phyloP scores from a whole-genome alignment of 1,284 basidiomycete species.

The Thelephora terrestris region DNA sequence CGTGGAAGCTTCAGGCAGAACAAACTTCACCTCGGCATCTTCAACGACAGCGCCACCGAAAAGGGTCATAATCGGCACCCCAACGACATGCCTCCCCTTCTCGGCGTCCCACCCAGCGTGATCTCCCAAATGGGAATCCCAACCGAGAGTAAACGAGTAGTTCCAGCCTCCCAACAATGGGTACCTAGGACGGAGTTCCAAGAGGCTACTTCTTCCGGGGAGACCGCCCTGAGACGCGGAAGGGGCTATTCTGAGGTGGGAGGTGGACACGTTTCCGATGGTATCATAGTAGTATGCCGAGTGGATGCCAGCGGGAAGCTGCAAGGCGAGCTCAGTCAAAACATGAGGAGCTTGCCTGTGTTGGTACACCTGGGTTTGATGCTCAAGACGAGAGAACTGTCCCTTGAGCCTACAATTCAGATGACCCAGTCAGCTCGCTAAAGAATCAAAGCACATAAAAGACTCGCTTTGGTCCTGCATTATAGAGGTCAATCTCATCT shows the following conservation, averaged over 20 bases:
- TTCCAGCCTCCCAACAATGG: constrained; percentile 97
- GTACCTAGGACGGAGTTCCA: constrained; percentile 86
- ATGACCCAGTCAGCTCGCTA: background rate
- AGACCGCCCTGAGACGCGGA: constrained; percentile 47
- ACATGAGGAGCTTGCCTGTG: constrained; percentile 59
- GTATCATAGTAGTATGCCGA: constrained; percentile 84
- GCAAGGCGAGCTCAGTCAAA: constrained; percentile 58
- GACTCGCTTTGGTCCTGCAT: constrained; percentile 71
- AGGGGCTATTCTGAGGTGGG: constrained; percentile 63
- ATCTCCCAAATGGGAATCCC: constrained; percentile 77
- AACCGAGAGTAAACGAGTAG: constrained; percentile 91
- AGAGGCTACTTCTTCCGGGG: constrained; percentile 43
- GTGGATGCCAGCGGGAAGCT: constrained; percentile 74
- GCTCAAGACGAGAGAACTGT: constrained; percentile 87
- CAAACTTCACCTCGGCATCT: constrained; percentile 69
- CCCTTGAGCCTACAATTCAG: constrained; percentile 68
- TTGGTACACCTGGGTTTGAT: constrained; percentile 69
- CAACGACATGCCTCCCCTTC: constrained; percentile 59
- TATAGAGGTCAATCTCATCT: constrained; percentile 78
- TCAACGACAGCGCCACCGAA: constrained; percentile 77
- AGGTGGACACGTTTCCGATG: constrained; percentile 96
- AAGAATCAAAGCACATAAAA: background rate
- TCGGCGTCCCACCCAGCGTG: constrained; percentile 52
- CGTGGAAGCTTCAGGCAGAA: constrained; percentile 92
- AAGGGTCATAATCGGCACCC: constrained; percentile 81